phyloP scores from a whole-genome alignment of 345 rosid genomes.

The Corchorus olitorius region DNA sequence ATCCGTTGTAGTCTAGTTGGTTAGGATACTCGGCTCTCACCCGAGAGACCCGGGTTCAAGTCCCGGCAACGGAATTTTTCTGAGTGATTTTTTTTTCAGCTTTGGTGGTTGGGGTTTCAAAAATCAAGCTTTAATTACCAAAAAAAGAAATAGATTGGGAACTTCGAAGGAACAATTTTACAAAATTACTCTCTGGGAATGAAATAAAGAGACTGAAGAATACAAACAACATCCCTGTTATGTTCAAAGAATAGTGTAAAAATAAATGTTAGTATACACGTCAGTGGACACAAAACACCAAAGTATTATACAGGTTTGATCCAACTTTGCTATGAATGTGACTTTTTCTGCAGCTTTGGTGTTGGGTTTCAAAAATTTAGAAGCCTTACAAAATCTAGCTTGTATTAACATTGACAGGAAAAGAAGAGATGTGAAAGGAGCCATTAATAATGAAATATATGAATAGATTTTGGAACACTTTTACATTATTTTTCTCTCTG shows the following conservation, averaged over 20 bases:
- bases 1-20: constrained; percentile 52
- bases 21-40: constrained; percentile 54
- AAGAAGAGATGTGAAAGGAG: no score
- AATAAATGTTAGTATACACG: neutral
- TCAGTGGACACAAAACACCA: no score
- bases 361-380: no score
- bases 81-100: no score
- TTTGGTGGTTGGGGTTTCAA: no score
- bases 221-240: neutral
- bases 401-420: no score
- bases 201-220: neutral
- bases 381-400: no score
- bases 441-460: no score
- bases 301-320: no score
- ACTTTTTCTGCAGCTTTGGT: no score
- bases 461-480: neutral
- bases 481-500: neutral
- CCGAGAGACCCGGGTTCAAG: constrained; percentile 73
- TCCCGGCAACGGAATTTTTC: constrained; percentile 62
- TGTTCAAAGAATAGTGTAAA: neutral
- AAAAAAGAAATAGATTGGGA: neutral
- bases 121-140: no score
- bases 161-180: neutral
- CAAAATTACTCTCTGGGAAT: neutral
- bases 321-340: no score